A percentile compares a stretch with the other conserved stretches of the same genome.
Conservation (phyloP, 495 filamentous ascomycete species). For the Astrothelium macrocarpum region DNA sequence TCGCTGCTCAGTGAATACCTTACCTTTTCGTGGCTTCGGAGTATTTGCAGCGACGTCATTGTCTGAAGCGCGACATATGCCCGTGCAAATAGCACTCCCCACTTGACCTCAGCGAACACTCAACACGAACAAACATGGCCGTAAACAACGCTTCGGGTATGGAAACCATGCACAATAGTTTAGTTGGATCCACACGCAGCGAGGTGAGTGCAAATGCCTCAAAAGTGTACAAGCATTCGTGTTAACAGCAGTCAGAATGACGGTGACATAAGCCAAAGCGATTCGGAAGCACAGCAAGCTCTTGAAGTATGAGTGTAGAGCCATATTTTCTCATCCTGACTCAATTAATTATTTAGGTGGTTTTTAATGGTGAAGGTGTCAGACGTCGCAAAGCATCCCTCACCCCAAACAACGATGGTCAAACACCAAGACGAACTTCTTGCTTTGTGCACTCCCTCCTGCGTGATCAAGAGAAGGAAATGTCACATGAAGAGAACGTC, state of each 20-base stretch:
- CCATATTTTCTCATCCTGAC: background rate
- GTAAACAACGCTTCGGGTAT: background rate
- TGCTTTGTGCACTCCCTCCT: constrained; percentile 82
- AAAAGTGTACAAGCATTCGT: background rate
- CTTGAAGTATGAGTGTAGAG: constrained; percentile 19
- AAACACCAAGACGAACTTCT: constrained; percentile 40
- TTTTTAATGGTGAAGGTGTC: constrained; percentile 59
- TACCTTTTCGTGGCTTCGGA: background rate
- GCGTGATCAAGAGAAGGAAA: constrained; percentile 39
- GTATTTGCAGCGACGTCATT: background rate
- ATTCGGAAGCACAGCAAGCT: constrained; percentile 19
- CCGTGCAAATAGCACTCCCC: background rate
- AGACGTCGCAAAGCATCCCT: constrained; percentile 76
- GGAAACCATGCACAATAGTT: background rate
- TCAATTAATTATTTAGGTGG: constrained; percentile 44
- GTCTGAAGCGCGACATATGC: background rate
- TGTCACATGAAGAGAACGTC: constrained; percentile 21
- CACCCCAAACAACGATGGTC: background rate
- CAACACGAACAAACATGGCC: background rate
- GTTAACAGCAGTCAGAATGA: background rate
- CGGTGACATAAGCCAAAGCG: constrained; percentile 9
- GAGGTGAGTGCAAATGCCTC: background rate
- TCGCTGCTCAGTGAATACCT: background rate
- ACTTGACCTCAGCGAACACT: background rate
- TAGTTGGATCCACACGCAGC: background rate